A percentile compares a stretch with the other conserved stretches of the same genome.
Conservation (phyloP, 495 filamentous ascomycete genomes). For the Xylaria grammica region DNA sequence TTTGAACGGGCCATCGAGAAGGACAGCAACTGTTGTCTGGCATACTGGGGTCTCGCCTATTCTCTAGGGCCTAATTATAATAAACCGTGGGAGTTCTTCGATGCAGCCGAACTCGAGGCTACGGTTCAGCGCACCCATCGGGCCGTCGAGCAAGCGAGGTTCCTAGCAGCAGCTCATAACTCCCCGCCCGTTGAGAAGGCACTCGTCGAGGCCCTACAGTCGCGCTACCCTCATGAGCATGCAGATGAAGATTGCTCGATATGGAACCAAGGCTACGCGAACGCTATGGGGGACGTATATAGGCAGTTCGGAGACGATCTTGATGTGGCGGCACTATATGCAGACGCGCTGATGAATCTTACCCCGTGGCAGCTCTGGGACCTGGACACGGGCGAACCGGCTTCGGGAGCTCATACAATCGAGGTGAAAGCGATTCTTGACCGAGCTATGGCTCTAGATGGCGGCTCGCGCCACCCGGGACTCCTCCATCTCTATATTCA, state of each 20-base stretch:
- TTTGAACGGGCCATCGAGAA: slow-evolving; percentile 61
- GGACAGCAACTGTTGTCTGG: slow-evolving; percentile 63
- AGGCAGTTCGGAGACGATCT: slow-evolving; percentile 58
- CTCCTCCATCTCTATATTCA: slow-evolving; percentile 75
- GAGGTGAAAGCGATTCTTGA: slow-evolving; percentile 64
- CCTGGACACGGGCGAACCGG: slow-evolving; percentile 60
- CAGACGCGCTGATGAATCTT: slow-evolving; percentile 71
- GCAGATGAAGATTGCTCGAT: slow-evolving; percentile 48
- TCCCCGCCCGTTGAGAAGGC: slow-evolving; percentile 57
- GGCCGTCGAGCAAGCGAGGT: slow-evolving; percentile 49
- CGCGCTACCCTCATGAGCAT: slow-evolving; percentile 57
- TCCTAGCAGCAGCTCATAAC: slow-evolving; percentile 30
- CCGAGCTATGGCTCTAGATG: slow-evolving; percentile 48
- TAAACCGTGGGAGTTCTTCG: slow-evolving; percentile 73
- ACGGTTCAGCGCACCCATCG: slow-evolving; percentile 52
- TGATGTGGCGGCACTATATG: slow-evolving; percentile 66
- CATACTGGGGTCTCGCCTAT: slow-evolving; percentile 72
- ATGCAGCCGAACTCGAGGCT: slow-evolving; percentile 56
- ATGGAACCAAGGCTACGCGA: slow-evolving; percentile 64
- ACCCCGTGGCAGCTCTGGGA: slow-evolving; percentile 74
- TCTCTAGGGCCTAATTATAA: slow-evolving; percentile 74
- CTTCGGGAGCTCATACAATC: slow-evolving; percentile 57
- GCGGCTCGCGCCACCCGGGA: slow-evolving; percentile 60
- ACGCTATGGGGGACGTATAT: slow-evolving; percentile 66
- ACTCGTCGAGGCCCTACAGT: slow-evolving; percentile 60